Conservation (phyloP, 192 early-diverging fungal genomes). For the Rhizoclosmatium sp. region DNA sequence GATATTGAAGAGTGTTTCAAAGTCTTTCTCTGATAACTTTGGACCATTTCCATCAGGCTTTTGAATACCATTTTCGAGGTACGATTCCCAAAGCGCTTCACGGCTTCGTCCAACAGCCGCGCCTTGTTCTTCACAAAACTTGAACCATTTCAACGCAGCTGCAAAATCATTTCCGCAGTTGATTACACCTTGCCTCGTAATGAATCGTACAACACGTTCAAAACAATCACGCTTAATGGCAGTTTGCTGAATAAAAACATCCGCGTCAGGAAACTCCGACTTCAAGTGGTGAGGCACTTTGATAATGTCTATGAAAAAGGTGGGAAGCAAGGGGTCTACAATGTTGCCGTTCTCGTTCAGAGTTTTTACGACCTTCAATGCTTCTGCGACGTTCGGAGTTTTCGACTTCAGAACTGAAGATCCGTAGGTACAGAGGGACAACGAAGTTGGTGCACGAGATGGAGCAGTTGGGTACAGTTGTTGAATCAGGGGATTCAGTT, state of each 20-base stretch:
- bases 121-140: neutral
- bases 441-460: neutral
- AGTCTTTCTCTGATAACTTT: neutral
- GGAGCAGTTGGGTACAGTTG: neutral
- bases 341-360: neutral
- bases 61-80: neutral
- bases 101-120: neutral
- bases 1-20: conserved; percentile 6
- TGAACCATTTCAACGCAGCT: neutral
- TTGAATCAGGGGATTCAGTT: neutral
- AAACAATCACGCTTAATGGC: neutral
- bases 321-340: neutral
- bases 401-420: neutral
- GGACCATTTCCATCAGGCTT: neutral
- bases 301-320: neutral
- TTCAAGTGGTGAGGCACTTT: neutral
- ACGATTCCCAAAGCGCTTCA: neutral
- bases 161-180: neutral
- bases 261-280: neutral
- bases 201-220: neutral
- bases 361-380: neutral
- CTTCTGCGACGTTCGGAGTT: neutral
- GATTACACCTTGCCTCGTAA: neutral
- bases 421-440: neutral
- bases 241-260: neutral